These are phyloP conservation scores for Talaromyces sp. DNA, from an alignment of 2,329 filamentous ascomycete genomes.

Conservation along the genomic window DNA sequence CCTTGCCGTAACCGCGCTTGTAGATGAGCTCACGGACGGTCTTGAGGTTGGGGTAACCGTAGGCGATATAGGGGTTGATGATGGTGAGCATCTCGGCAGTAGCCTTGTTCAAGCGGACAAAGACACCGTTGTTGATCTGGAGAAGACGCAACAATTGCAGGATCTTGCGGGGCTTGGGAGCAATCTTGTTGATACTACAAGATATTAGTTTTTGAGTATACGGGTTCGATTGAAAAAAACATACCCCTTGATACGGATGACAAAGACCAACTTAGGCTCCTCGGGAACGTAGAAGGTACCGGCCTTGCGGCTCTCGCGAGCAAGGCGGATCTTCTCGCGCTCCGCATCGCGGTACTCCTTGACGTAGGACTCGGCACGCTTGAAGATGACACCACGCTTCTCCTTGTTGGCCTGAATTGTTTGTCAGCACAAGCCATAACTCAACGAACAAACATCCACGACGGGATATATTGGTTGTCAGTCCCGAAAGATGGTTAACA, in stretches of 20 bases:
- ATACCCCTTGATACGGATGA: constrained; percentile 97
- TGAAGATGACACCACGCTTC: constrained; percentile 98
- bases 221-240: constrained; percentile 25
- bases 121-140: constrained; percentile 99
- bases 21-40: constrained; percentile 98
- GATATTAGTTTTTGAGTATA: constrained; percentile 15
- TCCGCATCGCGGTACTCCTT: constrained; percentile 98
- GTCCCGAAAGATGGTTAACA: constrained; percentile 61
- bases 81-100: constrained; percentile 96
- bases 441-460: constrained; percentile 17
- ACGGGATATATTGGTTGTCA: constrained; percentile 53
- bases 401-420: constrained; percentile 82
- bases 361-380: constrained; percentile 99
- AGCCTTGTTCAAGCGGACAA: constrained; percentile 96
- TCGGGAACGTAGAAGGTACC: constrained; percentile 92
- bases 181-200: constrained; percentile 98
- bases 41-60: constrained; percentile 99
- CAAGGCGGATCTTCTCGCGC: constrained; percentile 95
- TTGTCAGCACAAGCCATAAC: constrained; percentile 26
- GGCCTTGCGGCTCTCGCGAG: constrained; percentile 83
- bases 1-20: constrained; percentile 99
- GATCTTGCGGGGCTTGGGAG: constrained; percentile 99
- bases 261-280: constrained; percentile 94
- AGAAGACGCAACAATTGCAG: constrained; percentile 98
- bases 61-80: constrained; percentile 98